Percentiles rank a stretch among this genome's conserved stretches.
These are phyloP conservation scores for Grosmannia clavigera DNA, from an alignment of 2,329 filamentous ascomycete species.

Conservation along the genomic window DNA sequence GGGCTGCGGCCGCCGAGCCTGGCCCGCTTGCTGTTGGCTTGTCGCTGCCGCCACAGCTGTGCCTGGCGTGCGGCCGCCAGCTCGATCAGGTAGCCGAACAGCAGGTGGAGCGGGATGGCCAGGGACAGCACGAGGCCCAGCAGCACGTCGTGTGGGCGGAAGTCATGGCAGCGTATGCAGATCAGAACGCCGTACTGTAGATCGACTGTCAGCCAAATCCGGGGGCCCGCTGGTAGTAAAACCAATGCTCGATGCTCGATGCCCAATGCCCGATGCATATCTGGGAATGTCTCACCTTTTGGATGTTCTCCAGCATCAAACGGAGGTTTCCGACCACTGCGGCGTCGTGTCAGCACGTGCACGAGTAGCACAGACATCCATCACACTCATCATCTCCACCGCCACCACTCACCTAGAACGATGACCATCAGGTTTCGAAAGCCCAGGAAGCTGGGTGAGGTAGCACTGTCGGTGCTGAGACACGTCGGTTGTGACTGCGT, in stretches of 20 bases:
- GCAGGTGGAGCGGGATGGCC: conserved; percentile 79
- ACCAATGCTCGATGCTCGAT: background rate
- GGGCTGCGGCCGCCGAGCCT: background rate
- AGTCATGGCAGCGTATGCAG: conserved; percentile 81
- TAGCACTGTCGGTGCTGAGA: conserved; percentile 69
- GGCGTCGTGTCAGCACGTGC: background rate
- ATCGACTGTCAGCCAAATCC: background rate
- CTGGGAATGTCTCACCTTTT: conserved; percentile 50
- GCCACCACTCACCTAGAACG: conserved; percentile 56
- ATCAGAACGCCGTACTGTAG: conserved; percentile 83
- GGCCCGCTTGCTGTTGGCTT: background rate
- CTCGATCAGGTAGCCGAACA: conserved; percentile 85
- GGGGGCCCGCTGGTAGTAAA: background rate
- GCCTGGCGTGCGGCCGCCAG: conserved; percentile 70
- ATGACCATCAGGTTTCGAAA: conserved; percentile 96
- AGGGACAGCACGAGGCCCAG: conserved; percentile 71
- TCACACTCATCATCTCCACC: background rate
- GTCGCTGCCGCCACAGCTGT: conserved; percentile 48
- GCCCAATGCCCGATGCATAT: background rate
- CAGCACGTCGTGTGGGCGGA: conserved; percentile 62
- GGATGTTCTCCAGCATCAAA: conserved; percentile 91
- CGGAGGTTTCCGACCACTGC: conserved; percentile 84
- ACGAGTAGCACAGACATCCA: background rate
- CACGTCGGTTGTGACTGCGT: conserved; percentile 59
- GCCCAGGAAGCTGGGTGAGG: conserved; percentile 73